Base-by-base conservation (phyloP, 768 basidiomycete species). In the Galerina sulciceps region DNA sequence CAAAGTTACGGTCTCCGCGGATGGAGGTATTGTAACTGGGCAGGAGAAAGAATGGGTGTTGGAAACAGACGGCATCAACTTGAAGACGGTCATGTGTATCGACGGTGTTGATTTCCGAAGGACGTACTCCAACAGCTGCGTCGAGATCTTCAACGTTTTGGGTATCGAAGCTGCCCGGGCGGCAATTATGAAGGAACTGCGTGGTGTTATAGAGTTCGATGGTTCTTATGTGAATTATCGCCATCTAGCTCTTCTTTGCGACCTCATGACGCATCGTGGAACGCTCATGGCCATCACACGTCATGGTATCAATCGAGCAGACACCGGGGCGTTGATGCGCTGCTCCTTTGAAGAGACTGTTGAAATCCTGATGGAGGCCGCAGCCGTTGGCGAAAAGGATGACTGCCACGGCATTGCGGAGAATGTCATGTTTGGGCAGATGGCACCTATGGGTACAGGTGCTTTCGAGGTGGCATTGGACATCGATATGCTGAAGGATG, bases 301-400 rank as follows among this genome's bases (percentile, higher is more conserved):
- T 38, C 97, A 99, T 69, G 97, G 97, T 73, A 99, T 99, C 76
- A 99, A 99, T 75, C 89, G 97, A 47, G 91, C 96, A 22, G 97
- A 99, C 67, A 98, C 97, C n/a, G 97, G 97, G 17, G 96, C 97
- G 4, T 81, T 99, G 53, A 99, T 99, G 90, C 83, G 97, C 49
- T 99, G 94, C 73, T 99, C 97, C 1, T 99, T 99, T 81, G 97
- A 99, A 73, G 97, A 99, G 80, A 99, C 97, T 2, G 97, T 99
- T 60, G 97, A 99, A 72, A 98, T 99, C 67, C 75, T 99, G 55
- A 96, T 99, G 90, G 97, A 99, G 71, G 97, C 97, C 0, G 97
- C 97, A 1, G 95, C 96, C 1, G 91, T 96, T 20, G 97, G 97
- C 53, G 96, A 99, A 79, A 93, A 94, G 73, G 97, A 99, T 63